Evolutionary conservation across 768 basidiomycete species (phyloP).

Genomic region (Daedaleopsis sinensis): DNA sequence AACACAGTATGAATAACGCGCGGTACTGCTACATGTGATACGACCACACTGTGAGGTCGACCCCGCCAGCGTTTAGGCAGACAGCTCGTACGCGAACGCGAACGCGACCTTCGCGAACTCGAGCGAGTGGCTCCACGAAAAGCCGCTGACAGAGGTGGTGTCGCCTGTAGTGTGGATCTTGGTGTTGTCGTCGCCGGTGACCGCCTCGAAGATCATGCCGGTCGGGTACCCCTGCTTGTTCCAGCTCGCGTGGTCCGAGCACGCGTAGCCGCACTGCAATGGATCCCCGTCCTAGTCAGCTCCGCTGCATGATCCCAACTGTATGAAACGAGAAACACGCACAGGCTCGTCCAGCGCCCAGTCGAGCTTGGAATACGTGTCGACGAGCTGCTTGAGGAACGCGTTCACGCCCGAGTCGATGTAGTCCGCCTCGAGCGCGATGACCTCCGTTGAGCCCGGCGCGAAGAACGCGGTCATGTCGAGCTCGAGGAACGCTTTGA

Average conservation of each 20-base stretch:
- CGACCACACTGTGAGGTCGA: background rate
- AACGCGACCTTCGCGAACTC: constrained; percentile 18
- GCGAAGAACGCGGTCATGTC: constrained; percentile 44
- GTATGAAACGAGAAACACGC: background rate
- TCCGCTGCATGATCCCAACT: background rate
- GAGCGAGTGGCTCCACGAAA: constrained; percentile 16
- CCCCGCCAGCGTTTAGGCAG: constrained; percentile 1
- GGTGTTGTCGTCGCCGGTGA: constrained; percentile 17
- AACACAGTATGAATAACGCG: no score
- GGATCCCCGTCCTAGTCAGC: background rate
- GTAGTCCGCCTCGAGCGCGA: constrained; percentile 28
- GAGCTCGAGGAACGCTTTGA: constrained; percentile 32
- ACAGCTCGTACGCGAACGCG: constrained; percentile 14
- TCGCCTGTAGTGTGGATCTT: constrained; percentile 7
- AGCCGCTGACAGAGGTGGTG: constrained; percentile 9
- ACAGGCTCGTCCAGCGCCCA: constrained; percentile 14
- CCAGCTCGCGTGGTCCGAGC: constrained; percentile 22
- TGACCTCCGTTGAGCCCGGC: constrained; percentile 8
- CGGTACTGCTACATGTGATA: background rate
- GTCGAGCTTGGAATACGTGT: constrained; percentile 38
- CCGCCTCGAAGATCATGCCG: constrained; percentile 16
- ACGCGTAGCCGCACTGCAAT: constrained; percentile 16
- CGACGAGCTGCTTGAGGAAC: constrained; percentile 45
- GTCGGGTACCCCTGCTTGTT: constrained; percentile 17
- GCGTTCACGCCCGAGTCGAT: constrained; percentile 39